Base-by-base conservation (phyloP, 192 early-diverging fungal species). In the Jimgerdemannia flammicorona region DNA sequence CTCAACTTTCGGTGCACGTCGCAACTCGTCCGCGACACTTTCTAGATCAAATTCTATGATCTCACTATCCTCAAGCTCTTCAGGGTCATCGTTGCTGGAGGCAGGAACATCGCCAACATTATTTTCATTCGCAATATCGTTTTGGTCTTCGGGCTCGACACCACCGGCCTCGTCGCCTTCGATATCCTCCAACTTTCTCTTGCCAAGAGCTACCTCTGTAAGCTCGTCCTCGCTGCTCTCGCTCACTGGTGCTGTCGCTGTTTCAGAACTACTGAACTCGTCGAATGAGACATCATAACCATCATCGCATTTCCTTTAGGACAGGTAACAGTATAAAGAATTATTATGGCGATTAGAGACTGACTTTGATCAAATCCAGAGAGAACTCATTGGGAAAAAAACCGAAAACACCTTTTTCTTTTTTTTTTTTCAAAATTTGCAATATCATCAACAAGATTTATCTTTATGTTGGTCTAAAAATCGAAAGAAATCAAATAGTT, bases 381-480 rank as follows among this genome's bases (percentile, higher is more conserved):
- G 0, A 59, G 49, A 59, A 59, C 49, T 59, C 49, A 29, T 29
- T 29, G 6, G 49, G 49, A 14, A 59, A 59, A 59, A 59, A 59
- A 59, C 2, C 49, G 49, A 59, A 59, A 59, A 59, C 49, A 59
- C 49, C 49, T 59, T 59, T 59, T 59, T 59, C 49, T 59, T 59
- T 59, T 0, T 14, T 59, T 59, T 59, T 59, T 59, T 59, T 59
- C 49, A 54, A 54, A 54, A 54, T 54, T 54, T 54, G 49, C 49
- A 54, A 54, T 54, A 54, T 54, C 49, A 54, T 67, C 73, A 41
- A 74, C n/a, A 74, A 74, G 59, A 74, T 59, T 74, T 74, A 29
- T 74, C 73, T 74, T 74, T 59, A 74, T 74, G 41, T 74, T 74
- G 73, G 44, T 49, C 73, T 74, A 39, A 74, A 65, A 74, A 67